phyloP scores from a whole-genome alignment of 148 eudicot species.

The Vaccinium vitisidaea region DNA sequence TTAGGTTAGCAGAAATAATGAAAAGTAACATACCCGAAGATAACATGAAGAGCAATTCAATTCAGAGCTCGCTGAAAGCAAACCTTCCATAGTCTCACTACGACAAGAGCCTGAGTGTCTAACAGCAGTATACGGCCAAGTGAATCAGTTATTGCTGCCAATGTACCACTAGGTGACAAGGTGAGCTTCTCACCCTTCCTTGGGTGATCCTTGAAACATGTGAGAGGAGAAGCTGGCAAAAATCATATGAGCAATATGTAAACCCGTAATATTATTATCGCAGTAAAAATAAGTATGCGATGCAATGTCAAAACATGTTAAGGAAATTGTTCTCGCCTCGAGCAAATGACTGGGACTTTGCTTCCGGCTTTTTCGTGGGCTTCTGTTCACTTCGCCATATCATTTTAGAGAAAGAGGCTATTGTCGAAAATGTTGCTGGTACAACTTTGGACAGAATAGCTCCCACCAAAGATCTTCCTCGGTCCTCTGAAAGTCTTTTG shows the following conservation, averaged over 20 bases:
- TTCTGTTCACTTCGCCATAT: constrained; percentile 73
- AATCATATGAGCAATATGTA: background rate
- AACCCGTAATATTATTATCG: background rate
- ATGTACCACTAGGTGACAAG: constrained; percentile 93
- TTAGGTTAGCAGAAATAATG: background rate
- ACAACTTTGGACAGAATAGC: constrained; percentile 90
- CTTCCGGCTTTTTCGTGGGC: constrained; percentile 55
- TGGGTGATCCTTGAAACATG: constrained; percentile 89
- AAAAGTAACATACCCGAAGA: background rate
- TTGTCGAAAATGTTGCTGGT: constrained; percentile 90
- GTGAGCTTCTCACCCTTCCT: constrained; percentile 97
- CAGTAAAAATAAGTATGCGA: background rate
- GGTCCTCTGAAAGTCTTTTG: constrained; percentile 86
- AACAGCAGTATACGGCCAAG: constrained; percentile 90
- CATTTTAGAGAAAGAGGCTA: constrained; percentile 76
- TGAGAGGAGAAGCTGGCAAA: constrained; percentile 75
- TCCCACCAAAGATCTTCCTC: constrained; percentile 81
- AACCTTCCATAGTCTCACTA: constrained; percentile 97
- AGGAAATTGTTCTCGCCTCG: constrained; percentile 46
- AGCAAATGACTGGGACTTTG: constrained; percentile 84
- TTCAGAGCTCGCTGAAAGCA: constrained; percentile 4
- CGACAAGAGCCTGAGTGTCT: constrained; percentile 94
- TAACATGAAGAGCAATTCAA: background rate
- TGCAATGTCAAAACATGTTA: background rate
- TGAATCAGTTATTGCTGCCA: constrained; percentile 98